Percentiles rank a stretch among this genome's conserved stretches.
phyloP scores from a whole-genome alignment of 306 rosid genomes.

The Vigna hirtella region DNA sequence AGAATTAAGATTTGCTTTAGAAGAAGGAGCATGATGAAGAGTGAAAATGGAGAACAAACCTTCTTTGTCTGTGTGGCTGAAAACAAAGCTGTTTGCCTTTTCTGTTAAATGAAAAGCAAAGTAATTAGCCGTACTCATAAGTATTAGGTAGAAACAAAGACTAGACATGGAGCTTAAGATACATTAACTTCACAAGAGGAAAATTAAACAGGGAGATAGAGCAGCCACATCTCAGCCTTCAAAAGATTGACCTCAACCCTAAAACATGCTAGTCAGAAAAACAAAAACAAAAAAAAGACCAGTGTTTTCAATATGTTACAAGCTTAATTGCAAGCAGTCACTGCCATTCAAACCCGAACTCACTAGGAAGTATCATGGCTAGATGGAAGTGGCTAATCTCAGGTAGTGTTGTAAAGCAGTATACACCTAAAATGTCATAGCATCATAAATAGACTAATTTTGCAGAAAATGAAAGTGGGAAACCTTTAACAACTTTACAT shows the following conservation, averaged over 20 bases:
- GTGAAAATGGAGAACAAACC: constrained; percentile 56
- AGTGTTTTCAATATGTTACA: not conserved
- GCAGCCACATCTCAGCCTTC: constrained; percentile 26
- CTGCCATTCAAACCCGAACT: constrained; percentile 20
- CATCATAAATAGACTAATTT: not conserved
- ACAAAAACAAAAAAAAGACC: not conserved
- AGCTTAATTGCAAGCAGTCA: constrained; percentile 17
- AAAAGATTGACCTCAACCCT: constrained; percentile 22
- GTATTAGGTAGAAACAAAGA: not conserved
- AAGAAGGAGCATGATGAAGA: constrained; percentile 5
- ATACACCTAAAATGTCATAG: constrained; percentile 7
- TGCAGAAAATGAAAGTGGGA: not conserved
- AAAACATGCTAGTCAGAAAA: constrained; percentile 6
- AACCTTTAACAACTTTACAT: not conserved
- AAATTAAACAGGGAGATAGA: not conserved
- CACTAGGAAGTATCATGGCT: not conserved
- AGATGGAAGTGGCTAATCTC: constrained; percentile 3
- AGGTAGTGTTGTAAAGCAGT: not conserved
- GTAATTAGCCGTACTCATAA: constrained; percentile 36
- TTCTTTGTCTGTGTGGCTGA: constrained; percentile 98
- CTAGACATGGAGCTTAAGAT: constrained; percentile 18
- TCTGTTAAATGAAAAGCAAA: constrained; percentile 61
- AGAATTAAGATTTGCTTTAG: constrained; percentile 7
- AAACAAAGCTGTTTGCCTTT: constrained; percentile 91
- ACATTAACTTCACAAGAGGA: constrained; percentile 11